Base-by-base conservation (phyloP, 129 eudicot species). In the Cynara cardunculus region DNA sequence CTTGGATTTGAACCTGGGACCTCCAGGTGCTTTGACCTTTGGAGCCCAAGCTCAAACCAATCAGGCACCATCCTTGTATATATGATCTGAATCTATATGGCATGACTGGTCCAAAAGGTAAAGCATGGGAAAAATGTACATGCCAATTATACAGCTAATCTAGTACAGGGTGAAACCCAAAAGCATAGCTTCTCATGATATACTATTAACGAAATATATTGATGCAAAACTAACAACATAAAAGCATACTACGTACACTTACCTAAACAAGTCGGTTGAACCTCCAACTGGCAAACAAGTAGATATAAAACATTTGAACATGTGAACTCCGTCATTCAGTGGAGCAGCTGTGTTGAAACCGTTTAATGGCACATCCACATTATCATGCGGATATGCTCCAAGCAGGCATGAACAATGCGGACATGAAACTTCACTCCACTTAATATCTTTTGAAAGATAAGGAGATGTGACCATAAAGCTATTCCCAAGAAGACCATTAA, bases 401-500 rank as follows among this genome's bases (percentile, higher is more conserved):
- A 95, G 79, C 41, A 88, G 80, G 85, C 85, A 88, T 7, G 93
- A 95, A 83, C 99, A 95, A 61, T 89, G 80, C 30, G 94, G 99
- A 73, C 99, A 95, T 30, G 75, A 74, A 74, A 87, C 80, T 67
- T 90, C 91, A 68, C 64, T 62, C 99, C 97, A 95, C 64, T 73
- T 82, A 77, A 95, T 82, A 49, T 90, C 97, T 83, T 95, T 92
- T 24, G 99, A 89, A 76, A 92, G 87, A 82, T 87, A 85, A 28
- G 96, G 80, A 5, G 96, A 79, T 78, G 83, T 77, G 62, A 85
- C 89, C 93, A 92, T 84, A 87, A 95, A 95, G 72, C 87, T 82
- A 84, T 83, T 88, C 59, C 97, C 97, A 74, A 95, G 93, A 88
- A 76, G 89, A 5, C 97, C 97, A 83, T 95, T 89, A 10, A 92